These are phyloP conservation scores for Aphanomyces invadans DNA, from an alignment of 352 stramenopile genomes.

Conservation along the genomic window DNA sequence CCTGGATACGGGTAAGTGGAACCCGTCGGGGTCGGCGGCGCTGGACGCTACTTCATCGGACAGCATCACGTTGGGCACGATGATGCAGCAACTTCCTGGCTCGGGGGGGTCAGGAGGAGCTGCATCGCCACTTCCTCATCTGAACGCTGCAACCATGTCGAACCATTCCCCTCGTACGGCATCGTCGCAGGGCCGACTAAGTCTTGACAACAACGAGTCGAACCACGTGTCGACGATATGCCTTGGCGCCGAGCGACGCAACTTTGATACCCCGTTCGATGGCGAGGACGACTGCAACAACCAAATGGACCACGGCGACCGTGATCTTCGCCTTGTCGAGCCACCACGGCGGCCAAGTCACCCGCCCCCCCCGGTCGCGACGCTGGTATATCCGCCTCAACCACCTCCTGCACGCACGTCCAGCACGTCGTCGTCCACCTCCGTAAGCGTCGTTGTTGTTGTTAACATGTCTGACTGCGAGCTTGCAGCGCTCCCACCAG, in stretches of 20 bases:
- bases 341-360: constrained; percentile 34
- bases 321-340: constrained; percentile 33
- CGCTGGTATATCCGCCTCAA: too few relatives aligned
- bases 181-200: constrained; percentile 43
- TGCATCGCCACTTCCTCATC: constrained; percentile 11
- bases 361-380: too few relatives aligned
- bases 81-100: not conserved
- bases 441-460: not conserved
- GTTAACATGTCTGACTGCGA: not conserved
- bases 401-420: not conserved
- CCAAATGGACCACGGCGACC: not conserved
- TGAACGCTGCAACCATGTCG: constrained; percentile 28
- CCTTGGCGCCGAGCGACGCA: constrained; percentile 6
- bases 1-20: not conserved
- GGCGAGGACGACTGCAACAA: not conserved
- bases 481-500: not conserved
- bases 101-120: too few relatives aligned
- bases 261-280: not conserved
- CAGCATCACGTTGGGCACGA: not conserved
- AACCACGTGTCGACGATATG: constrained; percentile 9
- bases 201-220: constrained; percentile 56
- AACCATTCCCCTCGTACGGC: not conserved
- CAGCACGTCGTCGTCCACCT: not conserved
- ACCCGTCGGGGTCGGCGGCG: constrained; percentile 23
- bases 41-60: constrained; percentile 17